phyloP scores from a whole-genome alignment of 1,284 basidiomycete species.

The Trametes versicolor region DNA sequence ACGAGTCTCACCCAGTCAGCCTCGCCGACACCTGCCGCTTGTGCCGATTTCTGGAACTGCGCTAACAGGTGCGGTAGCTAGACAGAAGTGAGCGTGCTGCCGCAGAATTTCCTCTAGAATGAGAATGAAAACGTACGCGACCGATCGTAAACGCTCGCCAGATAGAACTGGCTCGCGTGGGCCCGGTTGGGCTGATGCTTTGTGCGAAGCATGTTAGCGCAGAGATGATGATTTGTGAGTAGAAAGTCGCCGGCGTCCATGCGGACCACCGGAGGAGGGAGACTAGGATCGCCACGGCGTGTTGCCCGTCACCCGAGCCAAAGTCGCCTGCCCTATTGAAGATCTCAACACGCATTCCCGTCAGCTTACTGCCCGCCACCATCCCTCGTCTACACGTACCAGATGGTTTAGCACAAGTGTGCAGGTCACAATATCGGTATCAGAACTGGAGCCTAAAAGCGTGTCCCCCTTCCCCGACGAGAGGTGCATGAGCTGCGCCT shows the following conservation, averaged over 20 bases:
- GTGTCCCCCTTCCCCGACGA: conserved; percentile 63
- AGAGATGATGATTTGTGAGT: conserved; percentile 71
- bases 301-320: conserved; percentile 66
- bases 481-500: conserved; percentile 74
- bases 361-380: background rate
- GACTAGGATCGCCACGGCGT: conserved; percentile 65
- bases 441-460: conserved; percentile 62
- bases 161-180: conserved; percentile 51
- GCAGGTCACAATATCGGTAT: conserved; percentile 70
- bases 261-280: conserved; percentile 69
- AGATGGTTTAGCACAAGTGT: conserved; percentile 67
- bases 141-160: conserved; percentile 81
- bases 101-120: background rate
- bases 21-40: conserved; percentile 58
- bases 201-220: conserved; percentile 70
- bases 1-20: conserved; percentile 63
- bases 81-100: background rate
- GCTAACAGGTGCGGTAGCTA: conserved; percentile 71
- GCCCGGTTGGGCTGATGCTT: conserved; percentile 46
- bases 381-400: conserved; percentile 49
- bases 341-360: conserved; percentile 53
- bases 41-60: conserved; percentile 62
- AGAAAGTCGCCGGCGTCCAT: conserved; percentile 74
- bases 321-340: conserved; percentile 64
- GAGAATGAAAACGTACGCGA: conserved; percentile 56